phyloP scores from a whole-genome alignment of 2,329 filamentous ascomycete species.

The Verticillium klebahnii region DNA sequence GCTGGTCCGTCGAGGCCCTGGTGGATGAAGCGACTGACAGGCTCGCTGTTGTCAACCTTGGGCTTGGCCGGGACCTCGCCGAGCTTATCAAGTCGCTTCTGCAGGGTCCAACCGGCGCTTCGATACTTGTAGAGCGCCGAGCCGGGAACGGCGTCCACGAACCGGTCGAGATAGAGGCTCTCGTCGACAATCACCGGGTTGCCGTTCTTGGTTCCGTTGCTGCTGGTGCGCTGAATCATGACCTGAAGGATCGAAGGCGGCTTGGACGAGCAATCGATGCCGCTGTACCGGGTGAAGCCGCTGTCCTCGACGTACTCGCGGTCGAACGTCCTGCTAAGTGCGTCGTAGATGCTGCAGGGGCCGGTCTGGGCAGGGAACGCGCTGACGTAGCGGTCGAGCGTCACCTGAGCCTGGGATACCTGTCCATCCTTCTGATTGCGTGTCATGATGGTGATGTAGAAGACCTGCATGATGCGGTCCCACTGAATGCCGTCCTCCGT shows the following conservation, averaged over 20 bases:
- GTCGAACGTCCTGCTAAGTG: conserved; percentile 82
- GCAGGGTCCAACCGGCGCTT: conserved; percentile 70
- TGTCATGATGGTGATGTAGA: conserved; percentile 47
- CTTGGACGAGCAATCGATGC: conserved; percentile 47
- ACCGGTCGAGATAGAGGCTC: conserved; percentile 81
- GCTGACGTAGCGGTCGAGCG: conserved; percentile 60
- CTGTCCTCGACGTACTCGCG: conserved; percentile 68
- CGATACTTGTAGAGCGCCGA: conserved; percentile 60
- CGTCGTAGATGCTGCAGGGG: conserved; percentile 68
- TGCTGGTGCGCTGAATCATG: conserved; percentile 78
- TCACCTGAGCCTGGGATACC: conserved; percentile 18
- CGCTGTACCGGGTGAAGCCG: conserved; percentile 58
- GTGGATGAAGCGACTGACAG: conserved; percentile 4
- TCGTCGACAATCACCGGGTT: conserved; percentile 77
- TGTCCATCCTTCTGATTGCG: conserved; percentile 39
- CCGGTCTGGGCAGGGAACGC: conserved; percentile 49
- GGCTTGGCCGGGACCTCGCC: conserved; percentile 33
- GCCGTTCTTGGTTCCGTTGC: conserved; percentile 69
- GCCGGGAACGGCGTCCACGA: conserved; percentile 64
- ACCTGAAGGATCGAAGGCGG: conserved; percentile 85
- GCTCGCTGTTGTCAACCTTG: conserved; percentile 6
- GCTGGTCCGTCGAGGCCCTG: conserved; percentile 1
- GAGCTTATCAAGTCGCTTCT: conserved; percentile 56
- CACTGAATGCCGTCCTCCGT: conserved; percentile 66
- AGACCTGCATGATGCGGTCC: conserved; percentile 71